Evolutionary conservation across 202 grass and related monocot genomes (phyloP).

Genomic region (Carex arenaria): DNA sequence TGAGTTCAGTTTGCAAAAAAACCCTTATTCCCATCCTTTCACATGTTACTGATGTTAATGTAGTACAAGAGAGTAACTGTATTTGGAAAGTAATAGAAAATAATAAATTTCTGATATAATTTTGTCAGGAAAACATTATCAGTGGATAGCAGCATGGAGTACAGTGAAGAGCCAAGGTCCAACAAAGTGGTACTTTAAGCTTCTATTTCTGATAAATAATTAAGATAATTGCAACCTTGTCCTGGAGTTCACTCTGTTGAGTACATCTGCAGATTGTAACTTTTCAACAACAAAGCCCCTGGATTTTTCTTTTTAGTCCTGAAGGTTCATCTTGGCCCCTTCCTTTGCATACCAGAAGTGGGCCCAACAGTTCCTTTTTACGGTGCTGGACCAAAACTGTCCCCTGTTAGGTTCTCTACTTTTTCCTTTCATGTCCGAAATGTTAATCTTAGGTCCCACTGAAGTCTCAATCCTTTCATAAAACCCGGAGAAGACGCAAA

Average conservation of each 20-base stretch:
- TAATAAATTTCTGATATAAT: constrained; percentile 25
- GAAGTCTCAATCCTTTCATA: neutral
- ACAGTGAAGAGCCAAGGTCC: constrained; percentile 63
- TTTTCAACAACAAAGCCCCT: neutral
- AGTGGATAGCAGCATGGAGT: constrained; percentile 51
- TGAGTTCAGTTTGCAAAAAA: neutral
- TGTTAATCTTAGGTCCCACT: neutral
- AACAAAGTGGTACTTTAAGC: constrained; percentile 56
- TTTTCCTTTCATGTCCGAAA: neutral
- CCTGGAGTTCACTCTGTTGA: neutral
- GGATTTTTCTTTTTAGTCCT: neutral
- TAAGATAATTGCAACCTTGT: neutral
- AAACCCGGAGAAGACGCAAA: neutral
- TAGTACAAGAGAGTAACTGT: constrained; percentile 22
- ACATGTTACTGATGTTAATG: neutral
- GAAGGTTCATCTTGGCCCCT: neutral
- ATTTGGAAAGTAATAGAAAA: constrained; percentile 4
- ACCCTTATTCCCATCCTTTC: neutral
- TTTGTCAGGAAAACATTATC: constrained; percentile 62
- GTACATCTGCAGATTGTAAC: neutral
- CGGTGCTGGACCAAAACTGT: neutral
- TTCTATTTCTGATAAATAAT: neutral
- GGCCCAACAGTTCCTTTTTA: neutral
- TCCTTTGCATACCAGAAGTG: constrained; percentile 3
- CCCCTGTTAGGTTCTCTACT: neutral